A percentile compares a stretch with the other conserved stretches of the same genome.
These are phyloP conservation scores for Podospora anserina DNA, from an alignment of 495 filamentous ascomycete species.

Conservation along the genomic window DNA sequence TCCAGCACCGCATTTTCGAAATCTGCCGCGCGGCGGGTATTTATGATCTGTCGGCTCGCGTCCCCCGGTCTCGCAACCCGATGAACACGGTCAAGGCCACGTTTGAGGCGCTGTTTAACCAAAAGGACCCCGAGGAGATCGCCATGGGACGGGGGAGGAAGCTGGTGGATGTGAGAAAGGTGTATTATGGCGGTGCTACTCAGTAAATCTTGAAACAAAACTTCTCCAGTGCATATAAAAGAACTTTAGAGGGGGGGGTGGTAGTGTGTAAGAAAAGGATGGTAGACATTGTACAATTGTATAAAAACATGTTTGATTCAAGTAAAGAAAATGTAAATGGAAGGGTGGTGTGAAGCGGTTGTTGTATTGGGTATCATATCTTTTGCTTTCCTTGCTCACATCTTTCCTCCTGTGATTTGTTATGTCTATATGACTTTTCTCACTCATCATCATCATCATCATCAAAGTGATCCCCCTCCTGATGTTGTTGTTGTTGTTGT, in stretches of 20 bases:
- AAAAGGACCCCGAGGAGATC: conserved; percentile 82
- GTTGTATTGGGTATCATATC: conserved; percentile 1
- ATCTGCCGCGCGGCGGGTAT: conserved; percentile 83
- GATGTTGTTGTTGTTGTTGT: not conserved
- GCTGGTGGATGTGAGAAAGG: conserved; percentile 90
- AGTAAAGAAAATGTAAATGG: not conserved
- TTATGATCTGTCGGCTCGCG: conserved; percentile 74
- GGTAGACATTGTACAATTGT: not conserved
- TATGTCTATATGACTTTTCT: no score
- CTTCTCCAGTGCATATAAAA: not conserved
- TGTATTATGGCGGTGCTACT: conserved; percentile 83
- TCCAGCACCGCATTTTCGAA: conserved; percentile 86
- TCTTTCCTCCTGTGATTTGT: not conserved
- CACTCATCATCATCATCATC: not conserved
- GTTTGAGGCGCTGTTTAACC: conserved; percentile 73
- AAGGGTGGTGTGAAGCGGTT: not conserved
- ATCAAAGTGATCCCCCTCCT: conserved; percentile 1
- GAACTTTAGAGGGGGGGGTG: not conserved
- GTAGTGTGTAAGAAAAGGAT: not conserved
- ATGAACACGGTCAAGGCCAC: conserved; percentile 97
- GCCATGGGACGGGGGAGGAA: conserved; percentile 86
- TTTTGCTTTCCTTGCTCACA: not conserved
- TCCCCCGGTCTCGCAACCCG: conserved; percentile 76
- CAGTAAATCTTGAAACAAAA: not conserved
- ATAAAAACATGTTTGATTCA: not conserved